Conservation (phyloP, 805 yeast species). For the Hanseniaspora lindneri region DNA sequence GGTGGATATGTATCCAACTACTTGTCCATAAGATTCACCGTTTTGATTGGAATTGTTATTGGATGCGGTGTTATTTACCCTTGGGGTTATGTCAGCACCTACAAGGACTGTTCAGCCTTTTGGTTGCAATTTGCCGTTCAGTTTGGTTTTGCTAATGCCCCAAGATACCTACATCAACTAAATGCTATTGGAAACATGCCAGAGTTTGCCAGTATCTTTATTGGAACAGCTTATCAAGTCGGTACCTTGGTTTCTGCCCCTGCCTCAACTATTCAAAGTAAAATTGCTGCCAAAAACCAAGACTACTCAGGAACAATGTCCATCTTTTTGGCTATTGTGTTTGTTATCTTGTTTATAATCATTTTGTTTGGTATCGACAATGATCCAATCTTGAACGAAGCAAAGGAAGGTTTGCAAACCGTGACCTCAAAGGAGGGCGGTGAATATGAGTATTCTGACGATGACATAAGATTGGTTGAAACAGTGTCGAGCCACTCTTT, state of each 20-base stretch:
- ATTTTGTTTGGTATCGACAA: slow-evolving; percentile 53
- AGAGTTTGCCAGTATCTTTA: slow-evolving; percentile 46
- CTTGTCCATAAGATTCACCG: slow-evolving; percentile 56
- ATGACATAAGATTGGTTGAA: not conserved
- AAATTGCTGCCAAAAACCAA: slow-evolving; percentile 40
- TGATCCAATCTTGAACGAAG: slow-evolving; percentile 14
- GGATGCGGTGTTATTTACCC: slow-evolving; percentile 57
- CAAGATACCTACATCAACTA: slow-evolving; percentile 49
- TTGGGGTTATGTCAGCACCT: slow-evolving; percentile 41
- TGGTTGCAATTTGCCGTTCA: slow-evolving; percentile 53
- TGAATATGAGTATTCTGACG: not conserved
- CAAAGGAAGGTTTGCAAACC: not conserved
- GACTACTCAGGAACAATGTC: slow-evolving; percentile 55
- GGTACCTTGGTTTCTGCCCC: slow-evolving; percentile 61
- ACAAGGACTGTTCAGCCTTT: slow-evolving; percentile 45
- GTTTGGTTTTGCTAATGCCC: slow-evolving; percentile 61
- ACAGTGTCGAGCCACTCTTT: slow-evolving; percentile 9
- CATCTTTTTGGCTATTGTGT: slow-evolving; percentile 53
- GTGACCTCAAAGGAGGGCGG: not conserved
- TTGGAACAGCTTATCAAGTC: slow-evolving; percentile 54
- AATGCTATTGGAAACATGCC: slow-evolving; percentile 37
- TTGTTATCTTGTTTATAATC: slow-evolving; percentile 39
- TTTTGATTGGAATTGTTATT: slow-evolving; percentile 41
- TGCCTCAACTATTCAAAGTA: slow-evolving; percentile 55
- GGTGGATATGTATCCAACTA: slow-evolving; percentile 50